Percentiles rank a stretch among this genome's conserved stretches.
Evolutionary conservation across 768 basidiomycete genomes (phyloP).

Genomic region (Trametes meyenii): DNA sequence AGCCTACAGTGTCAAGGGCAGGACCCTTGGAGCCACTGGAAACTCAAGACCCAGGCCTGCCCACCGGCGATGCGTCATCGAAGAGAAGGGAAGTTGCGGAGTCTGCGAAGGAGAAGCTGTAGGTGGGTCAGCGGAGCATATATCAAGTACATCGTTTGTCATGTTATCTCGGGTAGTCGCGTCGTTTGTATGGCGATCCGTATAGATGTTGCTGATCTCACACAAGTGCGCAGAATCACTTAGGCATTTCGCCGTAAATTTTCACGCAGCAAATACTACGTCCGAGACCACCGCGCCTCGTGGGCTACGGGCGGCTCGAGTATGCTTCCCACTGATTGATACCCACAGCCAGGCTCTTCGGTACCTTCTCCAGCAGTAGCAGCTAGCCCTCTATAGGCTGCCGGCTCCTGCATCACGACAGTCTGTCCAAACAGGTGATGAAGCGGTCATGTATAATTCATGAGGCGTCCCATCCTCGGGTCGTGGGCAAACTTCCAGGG

Average conservation of each 20-base stretch:
- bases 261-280: too few species aligned
- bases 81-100: not conserved
- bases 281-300: not conserved
- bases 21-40: not conserved
- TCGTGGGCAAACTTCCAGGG: not conserved
- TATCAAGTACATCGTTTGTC: not conserved
- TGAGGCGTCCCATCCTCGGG: slow-evolving; percentile 2
- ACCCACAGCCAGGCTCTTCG: not conserved
- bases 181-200: slow-evolving; percentile 5
- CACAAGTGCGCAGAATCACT: too few species aligned
- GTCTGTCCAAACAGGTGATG: slow-evolving; percentile 3
- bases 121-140: slow-evolving; percentile 6
- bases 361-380: not conserved
- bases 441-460: not conserved
- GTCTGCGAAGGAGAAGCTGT: slow-evolving; percentile 12
- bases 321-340: not conserved
- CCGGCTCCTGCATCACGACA: not conserved
- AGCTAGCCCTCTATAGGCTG: not conserved
- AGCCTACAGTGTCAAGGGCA: not conserved
- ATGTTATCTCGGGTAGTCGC: not conserved
- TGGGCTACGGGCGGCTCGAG: not conserved
- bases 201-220: not conserved
- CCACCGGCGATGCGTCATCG: not conserved
- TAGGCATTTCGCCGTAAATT: too few species aligned
- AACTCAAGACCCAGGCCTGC: not conserved